These are phyloP conservation scores for Terfezia claveryi DNA, from an alignment of 495 filamentous ascomycete species.

Conservation along the genomic window DNA sequence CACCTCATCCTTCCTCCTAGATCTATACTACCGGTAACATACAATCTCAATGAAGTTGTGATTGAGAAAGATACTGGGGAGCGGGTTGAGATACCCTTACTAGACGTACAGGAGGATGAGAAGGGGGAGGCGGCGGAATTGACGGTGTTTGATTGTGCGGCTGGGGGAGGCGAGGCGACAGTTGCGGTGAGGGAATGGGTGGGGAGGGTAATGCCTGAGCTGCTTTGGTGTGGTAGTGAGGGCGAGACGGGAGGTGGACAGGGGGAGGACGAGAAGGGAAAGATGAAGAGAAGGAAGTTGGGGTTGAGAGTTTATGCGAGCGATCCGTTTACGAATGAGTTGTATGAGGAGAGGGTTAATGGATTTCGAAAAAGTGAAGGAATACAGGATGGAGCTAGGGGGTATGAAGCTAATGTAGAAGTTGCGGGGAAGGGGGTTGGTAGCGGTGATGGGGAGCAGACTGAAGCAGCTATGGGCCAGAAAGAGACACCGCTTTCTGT, in stretches of 20 bases:
- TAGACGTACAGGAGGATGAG: neutral
- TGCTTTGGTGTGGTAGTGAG: neutral
- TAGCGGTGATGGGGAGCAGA: slow-evolving; percentile 3
- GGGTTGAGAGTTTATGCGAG: slow-evolving; percentile 3
- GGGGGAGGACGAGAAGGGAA: no score
- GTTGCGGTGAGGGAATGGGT: slow-evolving; percentile 7
- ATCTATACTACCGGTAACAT: neutral
- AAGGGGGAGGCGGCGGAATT: neutral
- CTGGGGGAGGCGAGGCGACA: slow-evolving; percentile 12
- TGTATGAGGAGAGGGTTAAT: slow-evolving; percentile 8
- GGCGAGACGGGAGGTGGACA: no score
- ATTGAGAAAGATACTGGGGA: neutral
- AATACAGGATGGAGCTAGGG: slow-evolving; percentile 5
- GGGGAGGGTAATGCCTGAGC: neutral
- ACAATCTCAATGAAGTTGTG: slow-evolving; percentile 1
- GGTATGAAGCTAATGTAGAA: slow-evolving; percentile 4
- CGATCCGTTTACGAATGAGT: slow-evolving; percentile 10
- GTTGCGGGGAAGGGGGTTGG: neutral
- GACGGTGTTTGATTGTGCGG: slow-evolving; percentile 9
- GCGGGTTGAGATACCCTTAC: no score
- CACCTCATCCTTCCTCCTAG: neutral
- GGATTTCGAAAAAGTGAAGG: slow-evolving; percentile 9
- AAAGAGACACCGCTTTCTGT: neutral
- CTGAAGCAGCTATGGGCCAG: no score
- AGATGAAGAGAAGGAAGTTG: neutral